Conservation (phyloP, 2,329 filamentous ascomycete genomes). For the Coleophoma eucalyptorum region DNA sequence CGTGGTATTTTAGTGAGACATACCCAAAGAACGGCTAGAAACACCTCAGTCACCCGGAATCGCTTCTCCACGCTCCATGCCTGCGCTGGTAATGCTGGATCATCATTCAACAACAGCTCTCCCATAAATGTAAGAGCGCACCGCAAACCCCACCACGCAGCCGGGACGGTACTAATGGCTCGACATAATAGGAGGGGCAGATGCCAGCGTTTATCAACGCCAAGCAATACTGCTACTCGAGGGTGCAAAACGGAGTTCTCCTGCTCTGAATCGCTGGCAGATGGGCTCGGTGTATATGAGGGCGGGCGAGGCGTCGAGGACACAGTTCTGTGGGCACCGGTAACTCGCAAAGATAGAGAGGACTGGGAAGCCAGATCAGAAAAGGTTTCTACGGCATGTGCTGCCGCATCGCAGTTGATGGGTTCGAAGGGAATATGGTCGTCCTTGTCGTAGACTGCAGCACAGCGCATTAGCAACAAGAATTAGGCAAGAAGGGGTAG, state of each 20-base stretch:
- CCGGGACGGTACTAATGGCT: conserved; percentile 67
- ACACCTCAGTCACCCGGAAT: conserved; percentile 62
- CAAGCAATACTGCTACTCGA: conserved; percentile 73
- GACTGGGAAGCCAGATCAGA: neutral
- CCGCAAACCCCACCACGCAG: conserved; percentile 67
- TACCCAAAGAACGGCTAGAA: conserved; percentile 72
- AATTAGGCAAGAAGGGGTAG: too few relatives aligned
- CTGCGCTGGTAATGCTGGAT: conserved; percentile 29
- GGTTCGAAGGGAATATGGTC: neutral
- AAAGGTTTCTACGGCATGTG: neutral
- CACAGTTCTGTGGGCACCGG: neutral
- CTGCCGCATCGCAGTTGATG: neutral
- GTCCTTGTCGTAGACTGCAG: too few relatives aligned
- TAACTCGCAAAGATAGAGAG: neutral
- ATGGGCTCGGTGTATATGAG: conserved; percentile 1
- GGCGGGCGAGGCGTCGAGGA: conserved; percentile 4
- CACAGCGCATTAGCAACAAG: too few relatives aligned
- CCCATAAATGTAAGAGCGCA: conserved; percentile 66
- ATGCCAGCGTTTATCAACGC: conserved; percentile 70
- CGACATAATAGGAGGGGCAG: conserved; percentile 69
- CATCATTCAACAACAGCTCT: conserved; percentile 49
- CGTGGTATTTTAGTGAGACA: conserved; percentile 17
- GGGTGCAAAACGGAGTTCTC: conserved; percentile 58
- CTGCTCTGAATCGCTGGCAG: conserved; percentile 15
- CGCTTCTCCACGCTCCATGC: conserved; percentile 42